Evolutionary conservation across 164 flowering plant species (phyloP).

Genomic region (Brasenia schreberi): DNA sequence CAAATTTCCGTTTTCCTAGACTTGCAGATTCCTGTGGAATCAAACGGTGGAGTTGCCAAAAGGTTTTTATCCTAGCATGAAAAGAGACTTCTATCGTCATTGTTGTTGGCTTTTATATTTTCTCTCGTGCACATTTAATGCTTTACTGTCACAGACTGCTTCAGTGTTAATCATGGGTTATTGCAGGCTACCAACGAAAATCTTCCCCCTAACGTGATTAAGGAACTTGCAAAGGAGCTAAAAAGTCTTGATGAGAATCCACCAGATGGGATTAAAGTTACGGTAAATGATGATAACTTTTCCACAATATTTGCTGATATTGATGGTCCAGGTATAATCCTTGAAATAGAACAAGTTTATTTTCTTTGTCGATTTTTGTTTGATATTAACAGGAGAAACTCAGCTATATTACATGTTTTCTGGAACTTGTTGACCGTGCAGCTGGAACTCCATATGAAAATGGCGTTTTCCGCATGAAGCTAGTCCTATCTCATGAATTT

Average conservation of each 20-base stretch:
- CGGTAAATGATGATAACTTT: slow-evolving; percentile 83
- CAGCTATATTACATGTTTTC: no score
- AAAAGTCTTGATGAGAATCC: slow-evolving; percentile 95
- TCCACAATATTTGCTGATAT: slow-evolving; percentile 92
- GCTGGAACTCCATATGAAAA: slow-evolving; percentile 98
- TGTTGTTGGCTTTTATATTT: no score
- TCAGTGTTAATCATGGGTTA: neutral
- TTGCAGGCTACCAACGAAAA: slow-evolving; percentile 94
- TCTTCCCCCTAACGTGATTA: slow-evolving; percentile 96
- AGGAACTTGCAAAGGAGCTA: slow-evolving; percentile 92
- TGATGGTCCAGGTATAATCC: slow-evolving; percentile 81
- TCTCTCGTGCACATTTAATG: no score
- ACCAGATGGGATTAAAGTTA: slow-evolving; percentile 95
- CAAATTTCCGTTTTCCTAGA: no score
- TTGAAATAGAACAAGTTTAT: no score
- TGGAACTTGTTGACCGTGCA: slow-evolving; percentile 24
- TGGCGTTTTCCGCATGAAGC: slow-evolving; percentile 93
- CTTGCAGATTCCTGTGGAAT: no score
- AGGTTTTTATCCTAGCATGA: no score
- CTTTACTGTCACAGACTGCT: neutral
- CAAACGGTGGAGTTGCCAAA: no score
- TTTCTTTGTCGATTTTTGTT: no score
- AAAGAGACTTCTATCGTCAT: no score
- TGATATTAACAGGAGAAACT: no score
- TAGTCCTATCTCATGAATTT: slow-evolving; percentile 71